A percentile compares a stretch with the other conserved stretches of the same genome.
Conservation (phyloP, 345 rosid genomes). For the Ceriops tagal region DNA sequence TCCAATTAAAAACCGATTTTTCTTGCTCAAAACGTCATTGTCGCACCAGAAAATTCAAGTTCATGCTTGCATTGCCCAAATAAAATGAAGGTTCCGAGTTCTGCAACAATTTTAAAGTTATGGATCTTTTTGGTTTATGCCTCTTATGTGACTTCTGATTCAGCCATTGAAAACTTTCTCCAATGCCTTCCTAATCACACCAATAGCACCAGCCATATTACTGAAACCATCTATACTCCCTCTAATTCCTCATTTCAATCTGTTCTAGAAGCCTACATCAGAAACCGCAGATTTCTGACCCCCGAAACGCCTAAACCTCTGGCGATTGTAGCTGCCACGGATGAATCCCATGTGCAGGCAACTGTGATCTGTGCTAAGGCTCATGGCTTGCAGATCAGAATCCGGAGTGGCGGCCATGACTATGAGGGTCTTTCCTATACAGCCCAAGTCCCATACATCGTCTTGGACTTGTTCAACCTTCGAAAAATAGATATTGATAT, state of each 20-base stretch:
- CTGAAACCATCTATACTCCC: background rate
- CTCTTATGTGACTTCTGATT: background rate
- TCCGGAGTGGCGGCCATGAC: constrained; percentile 27
- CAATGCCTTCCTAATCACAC: background rate
- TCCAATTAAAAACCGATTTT: no score
- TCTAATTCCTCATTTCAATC: constrained; percentile 4
- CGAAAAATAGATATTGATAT: constrained; percentile 11
- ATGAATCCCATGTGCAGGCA: constrained; percentile 15
- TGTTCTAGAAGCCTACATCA: background rate
- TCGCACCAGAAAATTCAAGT: no score
- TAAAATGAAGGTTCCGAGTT: background rate
- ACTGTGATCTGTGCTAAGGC: constrained; percentile 9
- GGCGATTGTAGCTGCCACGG: constrained; percentile 2
- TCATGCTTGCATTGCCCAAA: background rate
- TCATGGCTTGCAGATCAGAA: constrained; percentile 6
- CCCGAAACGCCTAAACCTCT: background rate
- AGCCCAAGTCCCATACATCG: constrained; percentile 14
- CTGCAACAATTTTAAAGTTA: background rate
- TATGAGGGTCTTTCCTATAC: constrained; percentile 27
- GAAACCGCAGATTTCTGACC: background rate
- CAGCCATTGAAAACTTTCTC: background rate
- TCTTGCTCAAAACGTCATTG: no score
- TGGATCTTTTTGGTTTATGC: background rate
- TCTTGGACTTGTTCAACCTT: constrained; percentile 20
- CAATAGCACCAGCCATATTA: background rate